Conservation (phyloP, 108 stramenopile genomes). For the Fragilariopsis cylindrus region DNA sequence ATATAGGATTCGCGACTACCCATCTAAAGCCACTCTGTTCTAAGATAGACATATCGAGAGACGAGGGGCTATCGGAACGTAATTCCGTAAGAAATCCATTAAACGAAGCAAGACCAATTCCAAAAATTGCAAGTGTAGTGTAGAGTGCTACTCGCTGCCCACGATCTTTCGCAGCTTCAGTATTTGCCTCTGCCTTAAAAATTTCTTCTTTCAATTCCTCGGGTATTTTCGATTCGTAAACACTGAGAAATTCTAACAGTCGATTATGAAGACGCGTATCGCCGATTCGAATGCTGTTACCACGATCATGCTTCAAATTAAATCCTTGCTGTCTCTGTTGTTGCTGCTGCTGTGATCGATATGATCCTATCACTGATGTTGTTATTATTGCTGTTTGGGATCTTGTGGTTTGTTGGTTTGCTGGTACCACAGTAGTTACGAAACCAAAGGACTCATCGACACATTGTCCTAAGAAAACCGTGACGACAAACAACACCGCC, state of each 20-base stretch:
- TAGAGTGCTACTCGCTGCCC: slow-evolving; percentile 60
- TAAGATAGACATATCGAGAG: slow-evolving; percentile 24
- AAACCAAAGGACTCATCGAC: no score
- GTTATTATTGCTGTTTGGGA: no score
- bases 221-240: slow-evolving; percentile 59
- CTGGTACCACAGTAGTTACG: no score
- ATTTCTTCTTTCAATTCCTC: slow-evolving; percentile 66
- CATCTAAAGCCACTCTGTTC: slow-evolving; percentile 71
- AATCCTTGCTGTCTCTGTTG: neutral
- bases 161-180: slow-evolving; percentile 70
- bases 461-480: no score
- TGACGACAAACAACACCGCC: no score
- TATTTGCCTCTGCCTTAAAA: slow-evolving; percentile 78
- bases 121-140: slow-evolving; percentile 39
- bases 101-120: slow-evolving; percentile 51
- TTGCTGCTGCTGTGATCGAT: no score
- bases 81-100: slow-evolving; percentile 76
- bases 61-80: slow-evolving; percentile 16
- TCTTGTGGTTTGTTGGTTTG: no score
- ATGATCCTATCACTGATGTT: no score
- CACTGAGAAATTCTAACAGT: slow-evolving; percentile 35
- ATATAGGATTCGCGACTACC: slow-evolving; percentile 55
- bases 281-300: neutral
- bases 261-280: neutral
- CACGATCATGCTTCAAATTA: neutral